These are phyloP conservation scores for Quercus tomentella DNA, from an alignment of 331 rosid genomes.

Conservation along the genomic window DNA sequence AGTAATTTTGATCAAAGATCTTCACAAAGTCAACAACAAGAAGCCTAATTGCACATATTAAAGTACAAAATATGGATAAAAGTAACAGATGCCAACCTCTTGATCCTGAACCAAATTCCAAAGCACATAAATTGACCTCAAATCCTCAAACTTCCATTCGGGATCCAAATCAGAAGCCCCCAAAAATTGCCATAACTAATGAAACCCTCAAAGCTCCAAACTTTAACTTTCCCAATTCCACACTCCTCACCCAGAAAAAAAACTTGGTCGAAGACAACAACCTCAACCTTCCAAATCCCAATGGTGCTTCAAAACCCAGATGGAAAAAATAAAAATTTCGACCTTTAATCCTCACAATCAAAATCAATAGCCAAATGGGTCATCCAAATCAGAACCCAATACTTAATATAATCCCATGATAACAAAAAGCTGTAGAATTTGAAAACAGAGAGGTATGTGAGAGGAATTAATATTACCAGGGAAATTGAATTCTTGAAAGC, in stretches of 20 bases:
- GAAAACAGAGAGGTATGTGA: background rate
- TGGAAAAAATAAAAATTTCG: background rate
- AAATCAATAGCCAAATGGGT: slow-evolving; percentile 1
- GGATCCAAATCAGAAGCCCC: background rate
- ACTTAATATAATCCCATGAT: background rate
- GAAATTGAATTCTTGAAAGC: background rate
- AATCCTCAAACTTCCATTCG: background rate
- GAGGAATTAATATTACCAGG: background rate
- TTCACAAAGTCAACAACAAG: slow-evolving; percentile 2
- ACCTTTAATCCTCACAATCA: background rate
- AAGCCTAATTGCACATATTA: background rate
- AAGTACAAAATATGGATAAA: background rate
- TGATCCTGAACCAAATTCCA: background rate
- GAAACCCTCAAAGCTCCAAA: slow-evolving; percentile 8
- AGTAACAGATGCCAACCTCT: background rate
- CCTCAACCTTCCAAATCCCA: background rate
- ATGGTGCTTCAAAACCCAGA: background rate
- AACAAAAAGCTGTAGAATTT: background rate
- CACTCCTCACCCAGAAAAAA: background rate
- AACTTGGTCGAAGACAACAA: background rate
- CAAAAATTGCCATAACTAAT: background rate
- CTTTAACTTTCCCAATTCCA: slow-evolving; percentile 6
- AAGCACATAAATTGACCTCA: background rate
- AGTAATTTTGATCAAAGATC: slow-evolving; percentile 2
- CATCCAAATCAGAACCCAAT: background rate